Conservation (phyloP, 495 filamentous ascomycete species). For the Mytilinidion resinicola region DNA sequence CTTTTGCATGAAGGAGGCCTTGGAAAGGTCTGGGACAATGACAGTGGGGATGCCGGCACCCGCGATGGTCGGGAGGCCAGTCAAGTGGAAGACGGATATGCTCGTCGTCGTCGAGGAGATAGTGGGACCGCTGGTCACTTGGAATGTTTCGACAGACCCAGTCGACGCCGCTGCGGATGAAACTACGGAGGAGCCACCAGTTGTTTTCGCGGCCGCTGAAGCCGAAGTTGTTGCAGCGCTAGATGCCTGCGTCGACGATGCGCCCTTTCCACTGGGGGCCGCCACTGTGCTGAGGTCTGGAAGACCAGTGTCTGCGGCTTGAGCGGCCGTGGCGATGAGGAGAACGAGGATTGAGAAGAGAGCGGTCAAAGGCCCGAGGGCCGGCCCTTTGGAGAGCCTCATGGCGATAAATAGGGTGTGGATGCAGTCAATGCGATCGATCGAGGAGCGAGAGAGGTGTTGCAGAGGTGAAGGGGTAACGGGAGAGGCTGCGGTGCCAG, state of each 20-base stretch:
- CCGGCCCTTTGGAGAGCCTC: slow-evolving; percentile 26
- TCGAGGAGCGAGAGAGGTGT: not conserved
- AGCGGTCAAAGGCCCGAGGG: slow-evolving; percentile 19
- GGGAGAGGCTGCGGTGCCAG: slow-evolving; percentile 1
- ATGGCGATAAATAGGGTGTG: slow-evolving; percentile 13
- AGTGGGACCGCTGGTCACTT: slow-evolving; percentile 10
- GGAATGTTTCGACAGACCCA: not conserved
- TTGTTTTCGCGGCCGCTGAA: not conserved
- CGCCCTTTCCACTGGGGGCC: slow-evolving; percentile 4
- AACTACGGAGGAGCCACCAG: not conserved
- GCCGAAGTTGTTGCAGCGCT: not conserved
- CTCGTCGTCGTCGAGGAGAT: slow-evolving; percentile 21
- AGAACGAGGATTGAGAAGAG: slow-evolving; percentile 20
- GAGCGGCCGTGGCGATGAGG: slow-evolving; percentile 13
- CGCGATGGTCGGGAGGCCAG: slow-evolving; percentile 45
- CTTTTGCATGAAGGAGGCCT: slow-evolving; percentile 92
- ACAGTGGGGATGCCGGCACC: slow-evolving; percentile 50
- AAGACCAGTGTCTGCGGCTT: slow-evolving; percentile 11
- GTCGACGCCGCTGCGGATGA: not conserved
- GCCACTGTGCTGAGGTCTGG: slow-evolving; percentile 19
- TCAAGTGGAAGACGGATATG: slow-evolving; percentile 24
- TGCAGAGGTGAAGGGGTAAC: slow-evolving; percentile 15
- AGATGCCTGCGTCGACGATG: not conserved
- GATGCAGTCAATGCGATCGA: not conserved
- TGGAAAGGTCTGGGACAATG: slow-evolving; percentile 69